Evolutionary conservation across 169 alveolate species (phyloP), one percentile per base, ranked within the genome.

Genomic region (Plasmodium gaboni): DNA sequence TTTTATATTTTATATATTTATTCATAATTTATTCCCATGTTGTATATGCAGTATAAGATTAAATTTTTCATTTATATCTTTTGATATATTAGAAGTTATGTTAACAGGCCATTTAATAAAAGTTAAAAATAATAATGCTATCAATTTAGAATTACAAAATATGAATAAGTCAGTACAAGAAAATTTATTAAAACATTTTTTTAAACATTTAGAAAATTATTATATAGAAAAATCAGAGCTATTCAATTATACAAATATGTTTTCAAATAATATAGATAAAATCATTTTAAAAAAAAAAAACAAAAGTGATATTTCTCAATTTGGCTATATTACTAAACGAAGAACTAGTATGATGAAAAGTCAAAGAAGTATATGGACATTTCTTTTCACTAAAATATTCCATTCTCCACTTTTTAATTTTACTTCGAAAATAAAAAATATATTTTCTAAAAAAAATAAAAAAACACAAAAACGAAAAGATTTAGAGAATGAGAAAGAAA

Each of bases 41-140:
- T 83, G 91, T 55, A 68, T 83, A 42, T 83, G 72, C 46, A 68
- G 85, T 44, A 83, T 83, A 1, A 68, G 38, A 60, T 32, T 68
- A 53, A 46, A 83, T 22, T 83, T 67, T 50, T 70, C 55, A 2
- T 83, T 83, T 2, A 59, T 68, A 32, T 68, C 91, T 2, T 70
- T 68, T 59, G 91, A 83, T 50, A 59, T 83, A 28, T 55, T 83
- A 60, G 91, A 83, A 68, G 53, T 83, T 38, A 83, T 83, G 91
- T 22, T 83, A 28, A 83, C 91, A 12, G 91, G 91, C 0, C 91
- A 83, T 83, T 83, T 83, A 70, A 48, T 83, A 15, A 83, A 83
- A 46, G 78, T 83, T 17, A 83, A 83, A 83, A 83, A 83, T 83
- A 83, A 83, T 46, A 28, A 83, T n/a, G 65, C 72, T 2, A 44